These are phyloP conservation scores for Oryza punctata DNA, from an alignment of 176 grass and related monocot genomes.

Conservation along the genomic window DNA sequence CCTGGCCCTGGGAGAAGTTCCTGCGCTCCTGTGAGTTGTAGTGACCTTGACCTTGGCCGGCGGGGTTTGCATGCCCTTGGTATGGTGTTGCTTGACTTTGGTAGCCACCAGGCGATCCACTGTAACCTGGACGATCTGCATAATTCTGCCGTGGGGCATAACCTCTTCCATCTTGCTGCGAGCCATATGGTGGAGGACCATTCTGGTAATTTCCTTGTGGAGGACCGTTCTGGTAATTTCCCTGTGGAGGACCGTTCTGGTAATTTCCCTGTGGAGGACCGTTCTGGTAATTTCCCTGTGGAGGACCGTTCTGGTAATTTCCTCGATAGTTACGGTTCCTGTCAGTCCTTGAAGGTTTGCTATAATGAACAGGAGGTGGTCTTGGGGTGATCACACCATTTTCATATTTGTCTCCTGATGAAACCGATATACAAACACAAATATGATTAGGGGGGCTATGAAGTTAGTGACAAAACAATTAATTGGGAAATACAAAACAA, in stretches of 20 bases:
- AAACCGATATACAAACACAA: constrained; percentile 31
- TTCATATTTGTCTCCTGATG: constrained; percentile 89
- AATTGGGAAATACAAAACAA: neutral
- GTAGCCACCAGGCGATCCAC: constrained; percentile 42
- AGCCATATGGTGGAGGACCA: constrained; percentile 32
- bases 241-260: neutral
- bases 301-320: constrained; percentile 53
- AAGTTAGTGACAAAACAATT: neutral
- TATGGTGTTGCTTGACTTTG: constrained; percentile 33
- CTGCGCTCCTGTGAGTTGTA: constrained; percentile 53
- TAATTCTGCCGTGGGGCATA: no score
- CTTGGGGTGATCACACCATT: constrained; percentile 87
- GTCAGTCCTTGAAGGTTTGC: constrained; percentile 56
- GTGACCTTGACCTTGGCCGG: constrained; percentile 50
- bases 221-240: constrained; percentile 52
- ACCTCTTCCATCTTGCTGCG: constrained; percentile 44
- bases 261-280: constrained; percentile 32
- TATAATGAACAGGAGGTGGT: constrained; percentile 75
- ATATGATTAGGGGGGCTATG: neutral
- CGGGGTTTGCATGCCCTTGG: constrained; percentile 56
- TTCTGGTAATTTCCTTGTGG: constrained; percentile 54
- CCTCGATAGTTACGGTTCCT: constrained; percentile 54
- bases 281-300: constrained; percentile 30
- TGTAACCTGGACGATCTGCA: constrained; percentile 37
- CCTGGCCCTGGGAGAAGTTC: constrained; percentile 55